phyloP scores from a whole-genome alignment of 352 stramenopile species.

The Phytophthora crassamura region DNA sequence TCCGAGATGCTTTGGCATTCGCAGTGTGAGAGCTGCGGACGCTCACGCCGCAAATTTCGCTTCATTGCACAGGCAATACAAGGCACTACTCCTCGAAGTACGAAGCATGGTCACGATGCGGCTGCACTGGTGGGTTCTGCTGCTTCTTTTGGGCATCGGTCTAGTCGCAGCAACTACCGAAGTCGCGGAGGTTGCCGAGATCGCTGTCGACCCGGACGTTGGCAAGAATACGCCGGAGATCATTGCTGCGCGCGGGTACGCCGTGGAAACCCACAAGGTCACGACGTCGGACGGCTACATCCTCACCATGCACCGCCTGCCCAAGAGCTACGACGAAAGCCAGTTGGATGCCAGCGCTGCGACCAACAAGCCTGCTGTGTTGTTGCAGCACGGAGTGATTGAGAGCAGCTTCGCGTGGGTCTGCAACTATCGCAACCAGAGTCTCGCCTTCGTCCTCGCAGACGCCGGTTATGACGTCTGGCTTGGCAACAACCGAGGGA shows the following conservation, averaged over 20 bases:
- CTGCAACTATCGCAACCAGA: slow-evolving; percentile 61
- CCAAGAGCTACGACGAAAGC: slow-evolving; percentile 48
- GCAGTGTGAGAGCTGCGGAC: background rate
- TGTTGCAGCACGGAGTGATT: slow-evolving; percentile 59
- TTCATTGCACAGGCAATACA: slow-evolving; percentile 28
- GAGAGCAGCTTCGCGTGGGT: slow-evolving; percentile 61
- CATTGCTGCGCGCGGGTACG: slow-evolving; percentile 40
- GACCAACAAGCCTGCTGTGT: slow-evolving; percentile 47
- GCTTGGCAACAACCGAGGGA: slow-evolving; percentile 63
- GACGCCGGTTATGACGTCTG: slow-evolving; percentile 67
- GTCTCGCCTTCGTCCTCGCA: slow-evolving; percentile 53
- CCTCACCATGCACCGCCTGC: slow-evolving; percentile 58
- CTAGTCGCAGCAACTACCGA: slow-evolving; percentile 1
- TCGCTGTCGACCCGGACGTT: slow-evolving; percentile 31
- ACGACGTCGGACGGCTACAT: slow-evolving; percentile 58
- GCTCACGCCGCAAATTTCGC: slow-evolving; percentile 17
- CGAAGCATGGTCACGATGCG: slow-evolving; percentile 7
- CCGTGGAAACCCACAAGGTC: slow-evolving; percentile 51
- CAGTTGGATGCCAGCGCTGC: slow-evolving; percentile 20
- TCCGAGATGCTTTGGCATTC: background rate
- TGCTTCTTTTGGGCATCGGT: slow-evolving; percentile 8
- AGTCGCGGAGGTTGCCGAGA: slow-evolving; percentile 5
- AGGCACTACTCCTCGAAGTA: background rate
- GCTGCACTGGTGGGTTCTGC: background rate
- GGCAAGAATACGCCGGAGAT: slow-evolving; percentile 32